Base-by-base conservation (phyloP, 2,329 filamentous ascomycete genomes). In the Colletotrichum agaves region DNA sequence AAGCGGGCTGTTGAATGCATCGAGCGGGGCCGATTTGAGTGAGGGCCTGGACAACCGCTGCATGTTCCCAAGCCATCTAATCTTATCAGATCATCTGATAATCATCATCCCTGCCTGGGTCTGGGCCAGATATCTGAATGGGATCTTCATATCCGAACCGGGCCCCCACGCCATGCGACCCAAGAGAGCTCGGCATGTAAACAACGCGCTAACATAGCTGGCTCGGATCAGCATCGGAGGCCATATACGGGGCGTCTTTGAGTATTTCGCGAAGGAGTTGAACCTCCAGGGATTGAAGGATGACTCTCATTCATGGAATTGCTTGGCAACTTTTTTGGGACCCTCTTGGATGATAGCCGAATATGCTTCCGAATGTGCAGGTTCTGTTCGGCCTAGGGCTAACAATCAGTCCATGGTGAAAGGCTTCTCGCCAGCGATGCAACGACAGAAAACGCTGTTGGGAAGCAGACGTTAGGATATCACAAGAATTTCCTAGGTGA, bases 41-140 rank as follows among this genome's bases (percentile, higher is more conserved):
- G 37, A 61, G 41, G 23, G 27, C 47, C 47, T 33, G 31, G 8
- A 13, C 8, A 31, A 3, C 21, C 13, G 23, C 4, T 5, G 61
- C 7, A 17, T 4, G 0, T 5, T 15, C 27, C 49, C 19, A 21
- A 27, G 56, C 15, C 50, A 62, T 53, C 52, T 63, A 69, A 71
- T 72, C 70, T 73, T 61, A 73, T 73, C 72, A 71, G 71, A 71
- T 72, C 63, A 73, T 72, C 70, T 71, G 71, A 73, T 72, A 71
- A 72, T 71, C 59, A 17, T 0, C n/a, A 57, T 62, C 58, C 58
- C 50, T 66, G 63, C 33, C 33, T 5, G 23, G 39, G 27, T 19
- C 41, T 39, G 63, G 63, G 49, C 23, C 3, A 49, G 49, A 43
- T 31, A 37, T 47, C 63, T 56, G 6, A 50, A 66, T 23, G 33